phyloP scores from a whole-genome alignment of 1,284 basidiomycete genomes.

The Termitomyces sp. region DNA sequence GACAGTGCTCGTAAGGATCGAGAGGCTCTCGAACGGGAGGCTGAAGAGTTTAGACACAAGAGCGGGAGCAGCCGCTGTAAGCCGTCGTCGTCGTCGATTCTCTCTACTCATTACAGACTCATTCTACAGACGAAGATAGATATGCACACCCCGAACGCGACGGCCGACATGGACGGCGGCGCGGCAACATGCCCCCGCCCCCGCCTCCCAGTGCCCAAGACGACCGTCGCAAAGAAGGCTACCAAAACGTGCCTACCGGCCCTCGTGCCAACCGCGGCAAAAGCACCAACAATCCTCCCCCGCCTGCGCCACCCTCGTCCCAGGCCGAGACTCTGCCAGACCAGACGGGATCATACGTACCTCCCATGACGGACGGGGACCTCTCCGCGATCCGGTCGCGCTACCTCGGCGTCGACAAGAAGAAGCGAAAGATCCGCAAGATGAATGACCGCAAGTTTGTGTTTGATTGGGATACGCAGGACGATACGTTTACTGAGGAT shows the following conservation, averaged over 20 bases:
- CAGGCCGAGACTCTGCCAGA: constrained; percentile 31
- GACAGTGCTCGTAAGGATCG: constrained; percentile 55
- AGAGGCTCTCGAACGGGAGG: constrained; percentile 68
- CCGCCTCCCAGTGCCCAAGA: constrained; percentile 27
- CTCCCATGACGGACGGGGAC: constrained; percentile 72
- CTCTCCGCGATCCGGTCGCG: constrained; percentile 77
- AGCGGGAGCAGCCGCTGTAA: constrained; percentile 35
- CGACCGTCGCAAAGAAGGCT: constrained; percentile 37
- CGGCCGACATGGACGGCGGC: constrained; percentile 23
- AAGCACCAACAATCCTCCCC: constrained; percentile 24
- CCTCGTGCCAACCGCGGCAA: constrained; percentile 71
- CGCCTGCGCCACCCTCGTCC: constrained; percentile 39
- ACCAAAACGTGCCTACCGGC: constrained; percentile 75
- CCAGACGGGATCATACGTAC: constrained; percentile 47
- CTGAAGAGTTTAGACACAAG: constrained; percentile 58
- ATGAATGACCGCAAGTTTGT: constrained; percentile 94
- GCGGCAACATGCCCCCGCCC: constrained; percentile 29
- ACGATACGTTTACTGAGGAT: constrained; percentile 80
- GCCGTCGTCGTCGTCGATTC: constrained; percentile 22
- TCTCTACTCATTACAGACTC: constrained; percentile 11
- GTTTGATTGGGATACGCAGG: constrained; percentile 97
- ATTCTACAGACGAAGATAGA: constrained; percentile 55
- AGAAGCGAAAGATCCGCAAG: constrained; percentile 90
- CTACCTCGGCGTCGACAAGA: constrained; percentile 88
- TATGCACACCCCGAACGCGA: constrained; percentile 47